Percentiles rank a stretch among this genome's conserved stretches.
phyloP scores from a whole-genome alignment of 495 filamentous ascomycete genomes.

The Penicillium simplicissimum region DNA sequence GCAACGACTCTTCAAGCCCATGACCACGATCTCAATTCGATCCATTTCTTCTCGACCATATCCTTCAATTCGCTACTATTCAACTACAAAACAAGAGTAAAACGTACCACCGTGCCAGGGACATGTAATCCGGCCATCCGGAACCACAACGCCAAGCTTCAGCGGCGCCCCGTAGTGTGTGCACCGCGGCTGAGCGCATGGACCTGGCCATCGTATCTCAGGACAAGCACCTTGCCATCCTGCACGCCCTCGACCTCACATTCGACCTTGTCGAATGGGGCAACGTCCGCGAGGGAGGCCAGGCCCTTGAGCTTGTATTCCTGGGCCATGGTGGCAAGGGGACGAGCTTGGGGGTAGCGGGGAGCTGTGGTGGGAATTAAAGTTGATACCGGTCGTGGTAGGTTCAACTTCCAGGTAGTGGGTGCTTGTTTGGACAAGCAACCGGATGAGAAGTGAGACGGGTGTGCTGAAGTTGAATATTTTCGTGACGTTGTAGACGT shows the following conservation, averaged over 20 bases:
- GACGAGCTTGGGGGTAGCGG: slow-evolving; percentile 2
- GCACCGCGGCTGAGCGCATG: slow-evolving; percentile 84
- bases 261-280: slow-evolving; percentile 81
- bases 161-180: slow-evolving; percentile 94
- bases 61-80: neutral
- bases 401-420: neutral
- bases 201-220: slow-evolving; percentile 71
- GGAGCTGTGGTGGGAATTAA: neutral
- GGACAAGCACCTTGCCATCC: slow-evolving; percentile 79
- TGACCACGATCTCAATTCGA: neutral
- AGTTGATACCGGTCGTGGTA: neutral
- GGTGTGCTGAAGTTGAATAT: neutral
- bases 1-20: too few species aligned
- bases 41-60: slow-evolving; percentile 7
- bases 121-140: slow-evolving; percentile 82
- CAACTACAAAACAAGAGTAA: neutral
- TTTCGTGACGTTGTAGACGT: neutral
- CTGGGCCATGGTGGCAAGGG: slow-evolving; percentile 49
- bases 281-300: slow-evolving; percentile 62
- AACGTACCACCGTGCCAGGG: slow-evolving; percentile 89
- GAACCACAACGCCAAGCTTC: slow-evolving; percentile 76
- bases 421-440: neutral
- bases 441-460: neutral
- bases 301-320: slow-evolving; percentile 89
- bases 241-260: slow-evolving; percentile 86